Percentiles rank a stretch among this genome's conserved stretches.
phyloP scores from a whole-genome alignment of 306 rosid species.

The Cicer cuneatum region DNA sequence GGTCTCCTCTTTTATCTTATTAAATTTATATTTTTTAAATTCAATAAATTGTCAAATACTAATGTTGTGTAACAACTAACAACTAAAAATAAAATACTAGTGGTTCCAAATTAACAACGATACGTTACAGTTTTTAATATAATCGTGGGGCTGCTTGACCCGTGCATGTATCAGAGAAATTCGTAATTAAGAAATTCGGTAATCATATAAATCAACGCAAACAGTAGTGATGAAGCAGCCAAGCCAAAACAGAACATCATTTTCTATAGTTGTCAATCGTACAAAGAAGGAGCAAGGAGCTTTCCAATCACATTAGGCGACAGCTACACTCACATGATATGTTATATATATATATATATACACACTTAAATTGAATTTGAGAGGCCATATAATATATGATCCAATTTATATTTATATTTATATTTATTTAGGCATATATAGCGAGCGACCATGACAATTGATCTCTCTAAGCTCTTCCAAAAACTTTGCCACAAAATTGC shows the following conservation, averaged over 20 bases:
- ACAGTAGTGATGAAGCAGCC: neutral
- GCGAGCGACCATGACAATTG: slow-evolving; percentile 52
- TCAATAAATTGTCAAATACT: too few relatives aligned
- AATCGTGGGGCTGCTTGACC: neutral
- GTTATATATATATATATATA: too few relatives aligned
- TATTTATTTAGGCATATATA: neutral
- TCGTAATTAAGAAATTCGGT: neutral
- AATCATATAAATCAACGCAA: neutral
- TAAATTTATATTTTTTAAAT: too few relatives aligned
- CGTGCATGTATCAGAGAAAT: neutral
- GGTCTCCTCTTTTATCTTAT: too few relatives aligned
- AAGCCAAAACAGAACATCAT: neutral
- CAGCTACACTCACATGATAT: too few relatives aligned
- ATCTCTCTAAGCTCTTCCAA: slow-evolving; percentile 58
- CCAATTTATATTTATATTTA: too few relatives aligned
- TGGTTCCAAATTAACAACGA: too few relatives aligned
- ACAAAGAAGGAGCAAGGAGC: too few relatives aligned
- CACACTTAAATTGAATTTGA: neutral
- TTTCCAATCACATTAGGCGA: too few relatives aligned
- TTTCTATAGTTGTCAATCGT: neutral
- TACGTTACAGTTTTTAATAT: neutral
- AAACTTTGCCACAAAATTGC: slow-evolving; percentile 56
- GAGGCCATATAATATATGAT: too few relatives aligned
- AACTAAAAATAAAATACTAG: too few relatives aligned
- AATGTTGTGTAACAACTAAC: too few relatives aligned